A percentile compares a stretch with the other conserved stretches of the same genome.
Evolutionary conservation across 768 basidiomycete genomes (phyloP).

Genomic region (Phylloporus sp.): DNA sequence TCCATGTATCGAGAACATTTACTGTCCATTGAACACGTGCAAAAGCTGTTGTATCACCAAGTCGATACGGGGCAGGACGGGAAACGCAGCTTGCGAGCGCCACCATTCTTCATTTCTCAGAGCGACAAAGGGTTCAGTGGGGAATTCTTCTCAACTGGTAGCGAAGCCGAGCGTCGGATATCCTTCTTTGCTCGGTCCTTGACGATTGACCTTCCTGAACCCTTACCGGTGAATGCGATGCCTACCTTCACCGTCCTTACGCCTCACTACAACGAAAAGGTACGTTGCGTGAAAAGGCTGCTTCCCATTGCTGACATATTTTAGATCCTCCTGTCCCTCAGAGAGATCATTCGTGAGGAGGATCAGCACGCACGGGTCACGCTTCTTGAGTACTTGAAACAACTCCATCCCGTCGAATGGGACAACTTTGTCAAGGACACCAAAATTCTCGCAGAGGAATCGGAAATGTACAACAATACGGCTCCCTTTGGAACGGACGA

Average conservation of each 20-base stretch:
- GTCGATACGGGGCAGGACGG: constrained; percentile 82
- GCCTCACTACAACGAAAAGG: constrained; percentile 98
- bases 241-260: constrained; percentile 98
- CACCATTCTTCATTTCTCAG: constrained; percentile 98
- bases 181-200: constrained; percentile 99
- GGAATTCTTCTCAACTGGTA: constrained; percentile 91
- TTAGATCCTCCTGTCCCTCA: constrained; percentile 88
- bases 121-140: constrained; percentile 80
- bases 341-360: constrained; percentile 98
- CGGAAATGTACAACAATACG: constrained; percentile 75
- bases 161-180: constrained; percentile 95
- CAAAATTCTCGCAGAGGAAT: constrained; percentile 97
- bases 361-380: constrained; percentile 97
- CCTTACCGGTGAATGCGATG: constrained; percentile 98
- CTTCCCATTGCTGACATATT: constrained; percentile 3
- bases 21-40: constrained; percentile 98
- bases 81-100: constrained; percentile 87
- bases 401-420: constrained; percentile 97
- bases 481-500: constrained; percentile 75
- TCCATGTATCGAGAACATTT: constrained; percentile 99
- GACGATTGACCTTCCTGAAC: constrained; percentile 91
- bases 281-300: constrained; percentile 28
- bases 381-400: constrained; percentile 95
- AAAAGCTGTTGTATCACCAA: constrained; percentile 96
- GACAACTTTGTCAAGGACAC: constrained; percentile 99